Conservation (phyloP, 1,284 basidiomycete genomes). For the Malassezia nana region DNA sequence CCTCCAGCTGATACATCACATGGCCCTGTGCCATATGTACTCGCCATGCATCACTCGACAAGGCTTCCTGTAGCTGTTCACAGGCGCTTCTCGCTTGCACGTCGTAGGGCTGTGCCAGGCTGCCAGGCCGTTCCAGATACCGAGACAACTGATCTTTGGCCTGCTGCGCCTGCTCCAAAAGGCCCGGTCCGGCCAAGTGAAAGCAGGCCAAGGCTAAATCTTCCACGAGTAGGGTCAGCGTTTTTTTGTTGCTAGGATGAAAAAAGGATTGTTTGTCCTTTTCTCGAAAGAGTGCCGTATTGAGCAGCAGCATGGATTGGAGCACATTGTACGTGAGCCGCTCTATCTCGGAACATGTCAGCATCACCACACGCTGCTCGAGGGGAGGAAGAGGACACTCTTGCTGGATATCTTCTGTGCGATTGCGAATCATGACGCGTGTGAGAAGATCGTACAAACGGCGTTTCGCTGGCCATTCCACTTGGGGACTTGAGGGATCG, state of each 20-base stretch:
- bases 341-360: conserved; percentile 10
- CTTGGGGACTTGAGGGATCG: neutral
- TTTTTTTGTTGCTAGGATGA: conserved; percentile 17
- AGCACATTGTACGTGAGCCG: conserved; percentile 21
- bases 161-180: conserved; percentile 7
- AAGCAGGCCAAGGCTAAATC: conserved; percentile 23
- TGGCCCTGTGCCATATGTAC: conserved; percentile 7
- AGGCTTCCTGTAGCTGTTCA: conserved; percentile 10
- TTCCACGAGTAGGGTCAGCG: conserved; percentile 16
- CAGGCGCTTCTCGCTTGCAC: conserved; percentile 6
- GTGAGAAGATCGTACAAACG: conserved; percentile 15
- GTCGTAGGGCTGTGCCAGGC: neutral
- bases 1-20: conserved; percentile 11
- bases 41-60: conserved; percentile 2
- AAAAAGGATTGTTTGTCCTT: conserved; percentile 22
- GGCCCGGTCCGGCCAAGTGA: conserved; percentile 18
- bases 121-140: conserved; percentile 4
- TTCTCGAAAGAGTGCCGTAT: conserved; percentile 16
- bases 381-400: conserved; percentile 20
- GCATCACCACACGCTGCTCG: neutral
- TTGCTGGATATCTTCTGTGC: conserved; percentile 18
- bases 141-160: conserved; percentile 6
- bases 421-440: conserved; percentile 22
- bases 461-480: conserved; percentile 13
- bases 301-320: conserved; percentile 17